Base-by-base conservation (phyloP, 768 basidiomycete species). In the Boletus tylopilopsis region DNA sequence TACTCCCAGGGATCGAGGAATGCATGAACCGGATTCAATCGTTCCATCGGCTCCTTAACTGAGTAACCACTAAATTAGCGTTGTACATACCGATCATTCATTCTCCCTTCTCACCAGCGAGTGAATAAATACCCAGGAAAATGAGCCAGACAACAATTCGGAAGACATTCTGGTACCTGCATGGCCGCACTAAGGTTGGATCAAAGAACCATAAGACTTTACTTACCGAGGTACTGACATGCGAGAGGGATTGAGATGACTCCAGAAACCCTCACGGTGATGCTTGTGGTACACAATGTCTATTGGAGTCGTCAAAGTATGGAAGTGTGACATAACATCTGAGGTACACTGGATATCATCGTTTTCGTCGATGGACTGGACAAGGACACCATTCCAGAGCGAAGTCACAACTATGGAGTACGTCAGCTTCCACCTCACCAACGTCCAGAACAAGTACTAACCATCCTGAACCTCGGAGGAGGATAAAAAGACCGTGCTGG, bases 381-480 rank as follows among this genome's bases (percentile, higher is more conserved):
- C 76, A 50, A 90, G 76, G 18, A 85, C 80, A 15, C 94, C 94
- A 10, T 69, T 75, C 93, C 94, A 95, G 19, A 97, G 73, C 0
- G 81, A 75, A 58, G 81, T 80, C 34, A 94, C 84, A 12, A 94
- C 93, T 91, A 41, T 12, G 32, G 16, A 27, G 41, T 38, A 50
- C 37, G 13, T 62, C 18, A 61, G 47, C 32, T 25, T 45, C 38
- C 21, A 30, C 5, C 10, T 43, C 19, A 5, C n/a, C 43, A 22
- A 19, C 21, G n/a, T 45, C 15, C 2, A 11, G 24, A 6, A 29
- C n/a, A n/a, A n/a, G n/a, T 36, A 59, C 71, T 47, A 49, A 88
- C 90, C 84, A 61, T 87, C 78, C 64, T 95, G 92, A 13, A 90
- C 83, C 69, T 94, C 92, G 41, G 66, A 82, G 0, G 90, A 94